A percentile compares a stretch with the other conserved stretches of the same genome.
phyloP scores from a whole-genome alignment of 257 asterid genomes.

The Capsicum baccatum region DNA sequence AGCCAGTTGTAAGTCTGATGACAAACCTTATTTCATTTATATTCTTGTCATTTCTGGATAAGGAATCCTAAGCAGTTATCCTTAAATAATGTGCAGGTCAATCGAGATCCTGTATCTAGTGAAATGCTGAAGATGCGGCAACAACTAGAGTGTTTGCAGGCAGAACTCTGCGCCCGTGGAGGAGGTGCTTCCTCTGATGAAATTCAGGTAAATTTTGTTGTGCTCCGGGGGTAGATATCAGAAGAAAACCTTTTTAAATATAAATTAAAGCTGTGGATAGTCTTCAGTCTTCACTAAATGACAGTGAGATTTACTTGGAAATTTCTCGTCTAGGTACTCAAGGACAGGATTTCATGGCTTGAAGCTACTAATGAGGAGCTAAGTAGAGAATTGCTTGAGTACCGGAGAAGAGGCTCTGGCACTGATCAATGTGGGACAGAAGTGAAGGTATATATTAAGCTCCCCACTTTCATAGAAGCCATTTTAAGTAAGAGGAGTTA shows the following conservation, averaged over 20 bases:
- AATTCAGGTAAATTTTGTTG: constrained; percentile 64
- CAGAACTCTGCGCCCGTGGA: constrained; percentile 96
- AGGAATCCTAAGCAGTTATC: constrained; percentile 31
- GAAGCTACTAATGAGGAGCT: constrained; percentile 92
- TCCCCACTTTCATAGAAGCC: neutral
- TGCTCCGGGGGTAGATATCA: neutral
- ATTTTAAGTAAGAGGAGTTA: constrained; percentile 13
- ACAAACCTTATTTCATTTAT: constrained; percentile 20
- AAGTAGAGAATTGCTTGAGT: constrained; percentile 76
- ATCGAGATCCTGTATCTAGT: constrained; percentile 89
- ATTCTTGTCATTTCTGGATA: constrained; percentile 30
- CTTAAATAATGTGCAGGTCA: constrained; percentile 58
- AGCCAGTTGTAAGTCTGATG: constrained; percentile 80
- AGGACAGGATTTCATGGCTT: constrained; percentile 87
- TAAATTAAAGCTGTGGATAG: neutral
- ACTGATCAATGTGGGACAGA: constrained; percentile 62
- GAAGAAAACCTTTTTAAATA: neutral
- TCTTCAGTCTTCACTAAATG: constrained; percentile 4
- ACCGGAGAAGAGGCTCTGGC: constrained; percentile 60
- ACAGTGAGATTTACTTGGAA: constrained; percentile 30
- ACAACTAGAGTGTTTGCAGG: constrained; percentile 90
- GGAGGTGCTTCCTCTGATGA: constrained; percentile 89
- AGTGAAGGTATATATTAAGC: constrained; percentile 54
- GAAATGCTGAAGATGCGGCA: constrained; percentile 99
- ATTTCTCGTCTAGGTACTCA: constrained; percentile 67